phyloP scores from a whole-genome alignment of 371 early-diverging fungal genomes.

The Cokeromyces recurvatus region DNA sequence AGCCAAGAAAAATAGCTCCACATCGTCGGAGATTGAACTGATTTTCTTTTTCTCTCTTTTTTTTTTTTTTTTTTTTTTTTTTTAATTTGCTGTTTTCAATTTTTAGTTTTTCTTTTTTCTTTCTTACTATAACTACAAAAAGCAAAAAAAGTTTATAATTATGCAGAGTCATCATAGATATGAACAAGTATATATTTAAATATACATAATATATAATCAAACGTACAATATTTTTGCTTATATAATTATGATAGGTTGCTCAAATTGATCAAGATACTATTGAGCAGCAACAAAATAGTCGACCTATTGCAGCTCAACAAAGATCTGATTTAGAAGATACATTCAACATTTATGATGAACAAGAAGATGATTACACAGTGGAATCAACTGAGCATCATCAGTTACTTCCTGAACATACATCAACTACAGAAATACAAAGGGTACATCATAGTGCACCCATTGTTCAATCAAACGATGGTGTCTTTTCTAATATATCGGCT shows the following conservation, averaged over 20 bases:
- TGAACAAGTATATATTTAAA: not conserved
- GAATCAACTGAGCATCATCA: not conserved
- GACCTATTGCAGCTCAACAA: slow-evolving; percentile 2
- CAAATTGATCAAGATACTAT: not conserved
- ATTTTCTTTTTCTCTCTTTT: too few species aligned
- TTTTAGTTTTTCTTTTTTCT: not conserved
- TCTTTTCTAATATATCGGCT: slow-evolving; percentile 60
- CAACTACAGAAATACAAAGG: too few species aligned
- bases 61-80: too few species aligned
- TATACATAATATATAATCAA: too few species aligned
- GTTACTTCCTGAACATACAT: too few species aligned
- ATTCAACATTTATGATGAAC: slow-evolving; percentile 16
- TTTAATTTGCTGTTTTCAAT: too few species aligned
- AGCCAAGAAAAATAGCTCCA: too few species aligned
- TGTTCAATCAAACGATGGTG: slow-evolving; percentile 45
- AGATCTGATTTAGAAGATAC: slow-evolving; percentile 19
- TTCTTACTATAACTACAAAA: not conserved
- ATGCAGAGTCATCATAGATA: not conserved
- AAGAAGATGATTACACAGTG: slow-evolving; percentile 4
- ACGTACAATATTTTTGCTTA: too few species aligned
- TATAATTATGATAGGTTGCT: not conserved
- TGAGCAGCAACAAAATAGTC: not conserved
- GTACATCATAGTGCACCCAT: too few species aligned
- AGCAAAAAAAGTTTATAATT: not conserved
- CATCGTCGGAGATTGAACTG: too few species aligned